Base-by-base conservation (phyloP, 345 rosid genomes). In the Ceriops decandra region DNA sequence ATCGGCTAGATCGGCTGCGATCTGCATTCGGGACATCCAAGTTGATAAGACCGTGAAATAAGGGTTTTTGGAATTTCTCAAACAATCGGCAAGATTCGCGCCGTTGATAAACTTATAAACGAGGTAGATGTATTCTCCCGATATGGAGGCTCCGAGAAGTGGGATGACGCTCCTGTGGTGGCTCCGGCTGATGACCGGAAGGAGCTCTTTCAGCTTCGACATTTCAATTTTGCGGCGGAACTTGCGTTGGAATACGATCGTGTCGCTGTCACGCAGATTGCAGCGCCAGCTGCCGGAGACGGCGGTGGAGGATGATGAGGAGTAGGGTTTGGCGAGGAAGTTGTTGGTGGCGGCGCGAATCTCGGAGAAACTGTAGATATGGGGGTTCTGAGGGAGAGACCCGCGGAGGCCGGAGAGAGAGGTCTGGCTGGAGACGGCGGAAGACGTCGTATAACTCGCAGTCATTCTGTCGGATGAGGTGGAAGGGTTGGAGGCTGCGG, bases 291-390 rank as follows among this genome's bases (percentile, higher is more conserved):
- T 83, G 46, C 87, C 71, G n/a, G 85, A 70, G 38, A 89, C 74
- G n/a, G 91, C 76, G 2, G 91, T 75, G 2, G 85, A 70, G 35
- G 92, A 76, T n/a, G 86, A 83, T 7, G 91, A 79, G n/a, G 90
- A 82, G 73, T 74, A 59, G 53, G 86, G 87, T 67, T 82, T 76
- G 35, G 89, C 82, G 51, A 93, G 88, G 90, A 93, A 93, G 63
- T 84, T 88, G 86, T 93, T 93, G 61, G 96, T 93, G 76, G 97
- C 92, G 38, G 87, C 49, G 38, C 96, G 95, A 21, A 93, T 86
- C 73, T 91, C 97, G 68, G 86, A 65, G 80, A 91, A 73, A 79
- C 79, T 77, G 84, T 93, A 93, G 78, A 93, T 83, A 77, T 82
- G 85, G 24, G 93, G 88, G 32, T 73, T 89, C 54, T 93, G 90